These are phyloP conservation scores for Corymbia citriodora DNA, from an alignment of 441 rosid genomes.

Conservation along the genomic window DNA sequence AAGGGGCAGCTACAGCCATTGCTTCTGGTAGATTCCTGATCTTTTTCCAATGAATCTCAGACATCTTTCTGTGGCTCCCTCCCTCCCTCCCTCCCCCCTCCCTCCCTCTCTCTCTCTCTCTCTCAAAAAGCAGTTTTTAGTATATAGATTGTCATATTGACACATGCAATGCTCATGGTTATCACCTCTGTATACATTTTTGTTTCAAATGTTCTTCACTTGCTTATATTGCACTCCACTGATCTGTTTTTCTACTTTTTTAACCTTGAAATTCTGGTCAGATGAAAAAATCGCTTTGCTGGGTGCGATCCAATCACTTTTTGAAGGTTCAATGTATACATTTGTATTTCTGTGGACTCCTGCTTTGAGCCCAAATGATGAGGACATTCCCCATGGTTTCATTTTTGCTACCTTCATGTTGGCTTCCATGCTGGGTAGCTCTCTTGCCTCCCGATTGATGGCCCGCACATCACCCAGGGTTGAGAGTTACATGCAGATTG, in stretches of 20 bases:
- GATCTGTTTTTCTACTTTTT: neutral
- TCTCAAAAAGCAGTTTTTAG: neutral
- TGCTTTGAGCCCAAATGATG: slow-evolving; percentile 85
- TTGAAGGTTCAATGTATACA: slow-evolving; percentile 99
- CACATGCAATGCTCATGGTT: neutral
- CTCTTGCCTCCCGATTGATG: slow-evolving; percentile 87
- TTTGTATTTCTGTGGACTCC: slow-evolving; percentile 99
- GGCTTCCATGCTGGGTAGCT: slow-evolving; percentile 98
- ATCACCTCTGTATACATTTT: neutral
- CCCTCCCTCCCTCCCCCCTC: neutral
- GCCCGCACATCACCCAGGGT: slow-evolving; percentile 68
- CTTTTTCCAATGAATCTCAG: neutral
- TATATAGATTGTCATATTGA: neutral
- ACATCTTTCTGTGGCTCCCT: neutral
- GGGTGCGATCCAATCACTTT: slow-evolving; percentile 95
- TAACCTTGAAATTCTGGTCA: slow-evolving; percentile 16
- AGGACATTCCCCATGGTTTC: slow-evolving; percentile 98
- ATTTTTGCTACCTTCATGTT: slow-evolving; percentile 96
- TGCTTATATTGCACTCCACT: neutral
- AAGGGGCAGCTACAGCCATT: slow-evolving; percentile 85
- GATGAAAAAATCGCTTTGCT: slow-evolving; percentile 96
- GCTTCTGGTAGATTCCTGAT: slow-evolving; percentile 64
- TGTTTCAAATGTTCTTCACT: neutral
- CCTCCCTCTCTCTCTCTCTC: neutral
- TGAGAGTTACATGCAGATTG: slow-evolving; percentile 97